A percentile compares a stretch with the other conserved stretches of the same genome.
phyloP scores from a whole-genome alignment of 495 filamentous ascomycete species.

The Xylaria nigripes region DNA sequence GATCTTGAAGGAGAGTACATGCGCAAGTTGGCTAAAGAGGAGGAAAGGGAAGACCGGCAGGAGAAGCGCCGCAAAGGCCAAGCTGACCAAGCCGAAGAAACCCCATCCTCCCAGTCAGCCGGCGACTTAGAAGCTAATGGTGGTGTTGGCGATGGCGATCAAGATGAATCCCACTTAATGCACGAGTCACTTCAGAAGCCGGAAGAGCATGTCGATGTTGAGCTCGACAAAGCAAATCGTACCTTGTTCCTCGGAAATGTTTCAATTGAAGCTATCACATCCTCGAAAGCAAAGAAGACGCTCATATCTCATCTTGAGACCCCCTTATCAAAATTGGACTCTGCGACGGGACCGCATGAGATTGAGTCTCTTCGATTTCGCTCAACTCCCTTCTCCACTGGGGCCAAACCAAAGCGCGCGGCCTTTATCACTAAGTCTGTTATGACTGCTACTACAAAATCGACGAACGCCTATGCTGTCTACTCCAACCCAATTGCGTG shows the following conservation, averaged over 20 bases:
- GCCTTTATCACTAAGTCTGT: constrained; percentile 75
- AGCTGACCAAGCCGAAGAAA: constrained; percentile 22
- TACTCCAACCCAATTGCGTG: constrained; percentile 66
- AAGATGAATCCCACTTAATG: constrained; percentile 26
- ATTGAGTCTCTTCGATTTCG: constrained; percentile 88
- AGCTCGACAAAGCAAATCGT: constrained; percentile 77
- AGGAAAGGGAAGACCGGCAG: constrained; percentile 35
- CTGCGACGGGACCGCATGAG: constrained; percentile 50
- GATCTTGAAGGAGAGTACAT: constrained; percentile 79
- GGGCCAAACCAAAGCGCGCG: constrained; percentile 78
- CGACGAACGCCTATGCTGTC: constrained; percentile 90
- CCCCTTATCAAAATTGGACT: constrained; percentile 33
- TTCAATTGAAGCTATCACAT: constrained; percentile 69
- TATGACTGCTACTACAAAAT: constrained; percentile 81
- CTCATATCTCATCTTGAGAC: constrained; percentile 58
- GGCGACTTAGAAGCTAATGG: constrained; percentile 20
- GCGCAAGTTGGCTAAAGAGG: constrained; percentile 54
- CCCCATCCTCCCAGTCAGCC: constrained; percentile 22
- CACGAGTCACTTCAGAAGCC: constrained; percentile 43
- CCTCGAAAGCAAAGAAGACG: constrained; percentile 67
- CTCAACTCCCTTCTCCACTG: constrained; percentile 70
- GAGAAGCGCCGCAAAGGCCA: constrained; percentile 41
- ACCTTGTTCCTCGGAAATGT: constrained; percentile 95
- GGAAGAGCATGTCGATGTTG: constrained; percentile 37
- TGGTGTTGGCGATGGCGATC: not conserved